Conservation (phyloP, 1,139 yeast genomes). For the Blastobotrys serpentis region DNA sequence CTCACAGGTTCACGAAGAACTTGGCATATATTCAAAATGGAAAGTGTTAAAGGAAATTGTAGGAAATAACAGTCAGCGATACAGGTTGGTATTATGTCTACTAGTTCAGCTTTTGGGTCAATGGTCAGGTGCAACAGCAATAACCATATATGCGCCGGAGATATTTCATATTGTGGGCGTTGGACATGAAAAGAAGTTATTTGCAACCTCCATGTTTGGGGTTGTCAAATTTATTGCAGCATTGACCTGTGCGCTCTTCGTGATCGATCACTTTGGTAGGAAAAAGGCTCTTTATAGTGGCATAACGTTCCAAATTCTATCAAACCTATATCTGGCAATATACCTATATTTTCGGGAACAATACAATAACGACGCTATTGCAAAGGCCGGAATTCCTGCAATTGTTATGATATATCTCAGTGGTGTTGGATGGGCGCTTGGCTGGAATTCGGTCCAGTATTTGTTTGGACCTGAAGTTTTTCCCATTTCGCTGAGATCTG, state of each 20-base stretch:
- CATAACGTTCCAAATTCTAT: slow-evolving; percentile 41
- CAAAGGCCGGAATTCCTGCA: slow-evolving; percentile 36
- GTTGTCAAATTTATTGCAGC: slow-evolving; percentile 48
- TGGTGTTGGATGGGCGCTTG: slow-evolving; percentile 64
- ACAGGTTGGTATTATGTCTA: slow-evolving; percentile 47
- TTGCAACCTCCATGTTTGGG: slow-evolving; percentile 52
- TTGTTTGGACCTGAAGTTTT: slow-evolving; percentile 58
- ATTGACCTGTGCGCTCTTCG: slow-evolving; percentile 46
- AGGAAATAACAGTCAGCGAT: background rate
- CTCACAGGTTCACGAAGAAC: slow-evolving; percentile 3
- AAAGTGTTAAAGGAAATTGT: background rate
- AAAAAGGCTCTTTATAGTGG: slow-evolving; percentile 47
- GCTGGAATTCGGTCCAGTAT: slow-evolving; percentile 60
- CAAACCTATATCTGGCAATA: slow-evolving; percentile 44
- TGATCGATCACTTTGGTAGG: slow-evolving; percentile 51
- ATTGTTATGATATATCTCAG: slow-evolving; percentile 52
- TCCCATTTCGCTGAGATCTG: slow-evolving; percentile 54
- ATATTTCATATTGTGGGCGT: slow-evolving; percentile 55
- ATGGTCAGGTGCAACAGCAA: slow-evolving; percentile 63
- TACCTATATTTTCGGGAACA: slow-evolving; percentile 34
- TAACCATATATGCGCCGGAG: slow-evolving; percentile 54
- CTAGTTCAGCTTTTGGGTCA: slow-evolving; percentile 55
- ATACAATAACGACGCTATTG: background rate
- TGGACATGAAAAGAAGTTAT: slow-evolving; percentile 34
- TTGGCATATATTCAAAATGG: background rate